Base-by-base conservation (phyloP, 768 basidiomycete genomes). In the Candolleomyces eurysporus region DNA sequence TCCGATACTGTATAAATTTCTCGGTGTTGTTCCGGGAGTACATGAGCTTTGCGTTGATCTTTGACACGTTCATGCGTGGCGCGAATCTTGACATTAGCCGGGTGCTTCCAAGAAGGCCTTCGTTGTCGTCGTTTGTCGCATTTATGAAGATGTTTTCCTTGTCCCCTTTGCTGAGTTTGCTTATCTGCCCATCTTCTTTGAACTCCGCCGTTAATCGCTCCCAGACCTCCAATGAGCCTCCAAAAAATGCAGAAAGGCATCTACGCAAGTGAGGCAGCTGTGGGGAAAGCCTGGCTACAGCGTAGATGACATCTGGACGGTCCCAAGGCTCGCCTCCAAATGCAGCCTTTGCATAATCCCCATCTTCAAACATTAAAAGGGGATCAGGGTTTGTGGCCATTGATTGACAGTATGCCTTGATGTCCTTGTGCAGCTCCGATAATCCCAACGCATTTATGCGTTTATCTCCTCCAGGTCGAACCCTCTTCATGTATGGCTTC, bases 111-210 rank as follows among this genome's bases (percentile, higher is more conserved):
- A 71, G 57, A 7, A 45, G 32, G 1, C 70, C 67, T 57, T 67
- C 67, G 43, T 70, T 69, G 5, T 19, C 13, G 48, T 69, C 63
- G 22, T 69, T 70, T 21, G 68, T 68, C 2, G 67, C 26, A 5
- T 58, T 54, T 10, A 43, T 43, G 42, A 43, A 43, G 42, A 43
- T 17, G 17, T 43, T 43, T 9, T 9, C 42, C 42, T 17, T 43
- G 10, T 43, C 10, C 17, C 17, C 42, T 43, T 9, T 43, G 10
- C 9, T 43, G 42, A 43, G 42, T 43, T 43, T 43, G 42, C 17
- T 9, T 9, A 43, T 43, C 42, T 43, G 42, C 17, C 42, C 42
- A 10, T 9, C 42, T 10, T 43, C 42, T 10, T 17, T 17, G 17
- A 43, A 43, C 42, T 43, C 42, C 42, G 17, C 9, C 17, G 42